These are phyloP conservation scores for Cercospora nicotianae DNA, from an alignment of 2,329 filamentous ascomycete species.

Conservation along the genomic window DNA sequence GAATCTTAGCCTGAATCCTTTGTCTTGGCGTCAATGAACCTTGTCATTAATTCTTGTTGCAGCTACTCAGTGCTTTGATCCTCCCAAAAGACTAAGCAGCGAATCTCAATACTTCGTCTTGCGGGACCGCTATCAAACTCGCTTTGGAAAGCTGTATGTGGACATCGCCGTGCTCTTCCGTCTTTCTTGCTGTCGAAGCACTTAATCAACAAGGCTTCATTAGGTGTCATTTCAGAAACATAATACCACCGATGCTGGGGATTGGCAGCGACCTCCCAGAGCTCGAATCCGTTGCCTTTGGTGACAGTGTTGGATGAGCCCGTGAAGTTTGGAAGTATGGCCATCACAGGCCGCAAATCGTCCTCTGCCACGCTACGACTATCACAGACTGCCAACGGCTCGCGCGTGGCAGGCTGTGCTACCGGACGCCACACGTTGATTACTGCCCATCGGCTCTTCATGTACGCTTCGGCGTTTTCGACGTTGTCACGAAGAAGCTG, in stretches of 20 bases:
- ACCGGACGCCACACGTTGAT: slow-evolving; percentile 12
- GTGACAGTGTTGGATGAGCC: not conserved
- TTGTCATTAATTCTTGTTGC: not conserved
- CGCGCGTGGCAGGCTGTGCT: not conserved
- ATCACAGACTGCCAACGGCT: slow-evolving; percentile 10
- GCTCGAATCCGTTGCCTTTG: not conserved
- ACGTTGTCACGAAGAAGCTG: slow-evolving; percentile 8
- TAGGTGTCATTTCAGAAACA: slow-evolving; percentile 5
- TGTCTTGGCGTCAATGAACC: not conserved
- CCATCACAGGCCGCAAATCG: not conserved
- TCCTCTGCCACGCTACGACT: slow-evolving; percentile 3
- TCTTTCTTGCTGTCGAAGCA: slow-evolving; percentile 13
- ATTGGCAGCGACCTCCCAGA: slow-evolving; percentile 9
- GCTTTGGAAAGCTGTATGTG: slow-evolving; percentile 5
- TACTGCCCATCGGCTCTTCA: slow-evolving; percentile 2
- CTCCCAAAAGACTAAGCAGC: slow-evolving; percentile 10
- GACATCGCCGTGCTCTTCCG: slow-evolving; percentile 5
- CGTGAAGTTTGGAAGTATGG: not conserved
- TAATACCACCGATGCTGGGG: slow-evolving; percentile 10
- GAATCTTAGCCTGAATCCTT: not conserved
- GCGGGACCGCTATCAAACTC: not conserved
- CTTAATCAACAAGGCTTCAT: slow-evolving; percentile 11
- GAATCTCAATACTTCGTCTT: slow-evolving; percentile 9
- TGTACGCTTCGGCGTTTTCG: not conserved
- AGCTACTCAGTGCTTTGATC: slow-evolving; percentile 2